Evolutionary conservation across 805 yeast species (phyloP).

Genomic region (Candida ovalis): DNA sequence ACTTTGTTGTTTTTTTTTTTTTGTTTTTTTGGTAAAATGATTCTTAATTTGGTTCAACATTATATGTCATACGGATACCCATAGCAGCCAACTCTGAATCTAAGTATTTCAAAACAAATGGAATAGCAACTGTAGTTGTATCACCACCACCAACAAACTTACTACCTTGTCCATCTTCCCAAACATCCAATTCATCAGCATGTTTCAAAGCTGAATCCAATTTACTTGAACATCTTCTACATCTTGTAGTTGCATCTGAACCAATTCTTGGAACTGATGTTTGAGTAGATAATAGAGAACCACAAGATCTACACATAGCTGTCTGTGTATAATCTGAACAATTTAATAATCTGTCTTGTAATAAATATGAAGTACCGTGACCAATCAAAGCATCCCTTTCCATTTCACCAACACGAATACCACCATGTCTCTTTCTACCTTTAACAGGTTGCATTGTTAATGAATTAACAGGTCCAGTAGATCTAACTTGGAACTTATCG

Average conservation of each 20-base stretch:
- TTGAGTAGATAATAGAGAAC: slow-evolving; percentile 86
- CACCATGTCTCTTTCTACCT: slow-evolving; percentile 98
- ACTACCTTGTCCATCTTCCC: slow-evolving; percentile 98
- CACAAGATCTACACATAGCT: slow-evolving; percentile 86
- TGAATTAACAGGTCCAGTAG: slow-evolving; percentile 96
- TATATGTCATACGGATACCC: slow-evolving; percentile 93
- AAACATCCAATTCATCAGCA: slow-evolving; percentile 67
- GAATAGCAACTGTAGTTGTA: slow-evolving; percentile 94
- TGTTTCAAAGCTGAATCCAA: slow-evolving; percentile 54
- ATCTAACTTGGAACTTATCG: slow-evolving; percentile 98
- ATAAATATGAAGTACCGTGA: slow-evolving; percentile 92
- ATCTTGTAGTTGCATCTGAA: slow-evolving; percentile 67
- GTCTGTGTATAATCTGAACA: slow-evolving; percentile 95
- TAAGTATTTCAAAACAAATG: slow-evolving; percentile 90
- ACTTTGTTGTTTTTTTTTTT: slow-evolving; percentile 2
- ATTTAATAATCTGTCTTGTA: slow-evolving; percentile 92
- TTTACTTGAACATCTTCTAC: slow-evolving; percentile 85
- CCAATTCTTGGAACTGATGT: slow-evolving; percentile 90
- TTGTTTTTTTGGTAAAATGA: not conserved
- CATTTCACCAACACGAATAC: slow-evolving; percentile 99
- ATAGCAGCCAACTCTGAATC: slow-evolving; percentile 95
- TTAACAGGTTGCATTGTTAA: slow-evolving; percentile 99
- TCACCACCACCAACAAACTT: slow-evolving; percentile 88
- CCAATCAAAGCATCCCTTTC: slow-evolving; percentile 99
- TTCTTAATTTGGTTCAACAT: slow-evolving; percentile 59